These are phyloP conservation scores for Chlamydomonas incerta DNA, from an alignment of 139 green algal genomes.

Conservation along the genomic window DNA sequence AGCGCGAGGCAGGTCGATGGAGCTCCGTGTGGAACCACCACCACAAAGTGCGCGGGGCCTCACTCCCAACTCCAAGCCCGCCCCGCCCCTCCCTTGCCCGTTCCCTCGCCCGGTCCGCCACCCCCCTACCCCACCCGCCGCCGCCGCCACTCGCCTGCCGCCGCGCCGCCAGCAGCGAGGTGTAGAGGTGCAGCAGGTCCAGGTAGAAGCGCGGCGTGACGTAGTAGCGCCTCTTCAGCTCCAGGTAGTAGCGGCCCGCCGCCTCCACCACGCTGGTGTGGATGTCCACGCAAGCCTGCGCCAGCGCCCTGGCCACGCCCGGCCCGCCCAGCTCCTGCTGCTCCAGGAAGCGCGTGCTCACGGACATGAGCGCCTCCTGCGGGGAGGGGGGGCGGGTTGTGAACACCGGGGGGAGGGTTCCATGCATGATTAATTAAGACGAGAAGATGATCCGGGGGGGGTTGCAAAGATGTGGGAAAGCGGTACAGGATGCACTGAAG, in stretches of 20 bases:
- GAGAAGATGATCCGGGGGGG: background rate
- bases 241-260: slow-evolving; percentile 66
- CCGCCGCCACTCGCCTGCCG: slow-evolving; percentile 23
- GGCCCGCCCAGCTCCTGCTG: slow-evolving; percentile 43
- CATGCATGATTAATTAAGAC: too few relatives aligned
- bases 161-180: slow-evolving; percentile 59
- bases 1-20: background rate
- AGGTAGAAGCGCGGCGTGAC: slow-evolving; percentile 88
- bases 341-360: slow-evolving; percentile 53
- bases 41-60: too few relatives aligned
- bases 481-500: too few relatives aligned
- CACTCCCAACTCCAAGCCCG: too few relatives aligned
- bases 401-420: background rate
- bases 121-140: too few relatives aligned
- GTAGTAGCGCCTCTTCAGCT: slow-evolving; percentile 76
- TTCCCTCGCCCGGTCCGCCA: too few relatives aligned
- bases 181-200: slow-evolving; percentile 88
- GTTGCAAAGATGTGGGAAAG: too few relatives aligned
- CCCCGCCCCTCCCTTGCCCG: too few relatives aligned
- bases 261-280: slow-evolving; percentile 65
- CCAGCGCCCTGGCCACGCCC: slow-evolving; percentile 20
- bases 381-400: background rate
- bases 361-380: slow-evolving; percentile 63
- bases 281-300: slow-evolving; percentile 66
- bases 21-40: background rate